Base-by-base conservation (phyloP, 805 yeast genomes). In the Yueomyces sp. region DNA sequence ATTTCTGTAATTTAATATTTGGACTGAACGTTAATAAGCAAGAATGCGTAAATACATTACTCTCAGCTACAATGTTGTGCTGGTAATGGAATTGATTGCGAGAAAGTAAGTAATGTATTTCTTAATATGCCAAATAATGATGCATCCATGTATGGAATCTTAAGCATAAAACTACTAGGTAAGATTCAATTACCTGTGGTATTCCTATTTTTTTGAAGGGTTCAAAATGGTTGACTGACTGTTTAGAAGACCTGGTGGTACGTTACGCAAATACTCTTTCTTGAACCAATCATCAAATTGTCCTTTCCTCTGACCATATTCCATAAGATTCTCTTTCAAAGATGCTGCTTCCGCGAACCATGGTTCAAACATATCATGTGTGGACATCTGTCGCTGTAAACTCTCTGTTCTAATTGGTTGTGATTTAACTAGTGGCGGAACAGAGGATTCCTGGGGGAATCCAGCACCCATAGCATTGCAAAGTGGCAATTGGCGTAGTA, bases 231-330 rank as follows among this genome's bases (percentile, higher is more conserved):
- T 34, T 19, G n/a, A 9, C 5, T 11, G 37, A 11, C n/a, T n/a
- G 26, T 11, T 19, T 9, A 34, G 6, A 47, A 60, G 50, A 3
- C 64, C 61, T 3, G 57, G 59, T 27, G 64, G 64, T 42, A 56
- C 57, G 37, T 49, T 54, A 31, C 48, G 49, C 41, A 57, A 38
- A 40, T 50, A 60, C 4, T 42, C 44, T 26, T 47, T 45, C 4
- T 46, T 38, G 39, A 54, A 60, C 59, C 60, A 58, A 8, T 46
- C 29, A 26, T 57, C 56, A 41, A 57, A 60, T 19, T 44, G 36
- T 26, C 40, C 36, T 3, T 44, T 42, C 8, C 46, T 33, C 3
- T 38, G 40, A 26, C 47, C 51, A 40, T 53, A 55, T 6, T 26
- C 31, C 4, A 52, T 43, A 32, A 52, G 47, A 5, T 47, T 45